These are phyloP conservation scores for Didymella lethalis DNA, from an alignment of 2,329 filamentous ascomycete species.

Conservation along the genomic window DNA sequence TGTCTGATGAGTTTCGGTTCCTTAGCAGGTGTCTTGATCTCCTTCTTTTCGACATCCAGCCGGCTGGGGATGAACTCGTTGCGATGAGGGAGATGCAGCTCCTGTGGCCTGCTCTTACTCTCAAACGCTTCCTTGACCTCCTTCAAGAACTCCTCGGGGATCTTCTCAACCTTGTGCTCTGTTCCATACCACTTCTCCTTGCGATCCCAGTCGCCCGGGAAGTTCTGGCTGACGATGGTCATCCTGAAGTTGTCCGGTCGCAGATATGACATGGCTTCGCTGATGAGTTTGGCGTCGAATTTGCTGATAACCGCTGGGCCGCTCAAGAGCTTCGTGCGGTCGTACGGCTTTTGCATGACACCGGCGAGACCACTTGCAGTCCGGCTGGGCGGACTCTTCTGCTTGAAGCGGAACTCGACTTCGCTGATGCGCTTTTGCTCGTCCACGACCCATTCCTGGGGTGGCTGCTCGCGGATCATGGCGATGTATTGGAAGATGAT, in stretches of 20 bases:
- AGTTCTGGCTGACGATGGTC: slow-evolving; percentile 81
- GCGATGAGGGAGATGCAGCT: slow-evolving; percentile 85
- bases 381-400: slow-evolving; percentile 87
- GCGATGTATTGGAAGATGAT: slow-evolving; percentile 91
- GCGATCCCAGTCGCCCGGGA: slow-evolving; percentile 82
- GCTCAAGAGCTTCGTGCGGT: slow-evolving; percentile 87
- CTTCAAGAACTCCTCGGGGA: slow-evolving; percentile 76
- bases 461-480: slow-evolving; percentile 79
- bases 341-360: slow-evolving; percentile 90
- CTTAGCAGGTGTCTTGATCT: slow-evolving; percentile 76
- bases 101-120: slow-evolving; percentile 67
- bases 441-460: slow-evolving; percentile 91
- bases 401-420: slow-evolving; percentile 92
- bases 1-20: slow-evolving; percentile 85
- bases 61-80: slow-evolving; percentile 97
- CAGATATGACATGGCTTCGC: slow-evolving; percentile 74
- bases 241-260: slow-evolving; percentile 90
- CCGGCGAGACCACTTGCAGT: slow-evolving; percentile 87
- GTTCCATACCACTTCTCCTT: slow-evolving; percentile 99
- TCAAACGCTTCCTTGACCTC: slow-evolving; percentile 72
- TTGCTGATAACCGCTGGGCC: slow-evolving; percentile 77
- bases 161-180: slow-evolving; percentile 84
- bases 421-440: slow-evolving; percentile 91
- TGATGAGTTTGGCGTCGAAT: slow-evolving; percentile 81
- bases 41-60: slow-evolving; percentile 93